Evolutionary conservation across 2,329 filamentous ascomycete genomes (phyloP).

Genomic region (Claviceps maximensis): DNA sequence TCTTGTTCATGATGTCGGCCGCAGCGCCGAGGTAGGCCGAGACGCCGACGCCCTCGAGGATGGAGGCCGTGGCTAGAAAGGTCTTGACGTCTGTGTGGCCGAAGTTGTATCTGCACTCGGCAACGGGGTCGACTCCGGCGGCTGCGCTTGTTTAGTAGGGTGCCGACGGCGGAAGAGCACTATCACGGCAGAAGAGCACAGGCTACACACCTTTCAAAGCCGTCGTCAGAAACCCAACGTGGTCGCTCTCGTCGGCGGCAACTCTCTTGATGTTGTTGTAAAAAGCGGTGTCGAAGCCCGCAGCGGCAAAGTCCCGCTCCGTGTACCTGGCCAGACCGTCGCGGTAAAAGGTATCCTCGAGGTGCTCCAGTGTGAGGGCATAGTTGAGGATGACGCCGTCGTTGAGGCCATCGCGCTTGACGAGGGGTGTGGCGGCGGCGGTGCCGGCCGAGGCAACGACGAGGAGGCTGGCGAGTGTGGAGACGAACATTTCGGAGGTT

Average conservation of each 20-base stretch:
- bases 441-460: slow-evolving; percentile 7
- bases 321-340: slow-evolving; percentile 45
- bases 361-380: slow-evolving; percentile 37
- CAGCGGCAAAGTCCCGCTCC: slow-evolving; percentile 34
- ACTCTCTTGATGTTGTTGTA: slow-evolving; percentile 46
- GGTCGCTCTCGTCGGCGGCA: slow-evolving; percentile 37
- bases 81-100: slow-evolving; percentile 42
- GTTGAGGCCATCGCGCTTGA: slow-evolving; percentile 9
- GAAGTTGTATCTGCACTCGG: slow-evolving; percentile 44
- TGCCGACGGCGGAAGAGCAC: neutral
- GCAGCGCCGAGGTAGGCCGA: slow-evolving; percentile 51
- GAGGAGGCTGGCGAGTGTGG: slow-evolving; percentile 6
- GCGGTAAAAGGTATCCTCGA: slow-evolving; percentile 50
- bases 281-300: slow-evolving; percentile 36
- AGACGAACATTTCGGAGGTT: slow-evolving; percentile 6
- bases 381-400: slow-evolving; percentile 29
- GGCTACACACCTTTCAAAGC: slow-evolving; percentile 19
- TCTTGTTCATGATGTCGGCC: slow-evolving; percentile 41
- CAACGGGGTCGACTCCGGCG: slow-evolving; percentile 34
- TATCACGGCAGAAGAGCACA: neutral
- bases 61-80: slow-evolving; percentile 48
- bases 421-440: slow-evolving; percentile 8
- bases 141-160: neutral
- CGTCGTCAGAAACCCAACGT: slow-evolving; percentile 42
- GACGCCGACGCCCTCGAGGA: slow-evolving; percentile 54